These are phyloP conservation scores for Xylariaceae sp. DNA, from an alignment of 2,329 filamentous ascomycete genomes.

Conservation along the genomic window DNA sequence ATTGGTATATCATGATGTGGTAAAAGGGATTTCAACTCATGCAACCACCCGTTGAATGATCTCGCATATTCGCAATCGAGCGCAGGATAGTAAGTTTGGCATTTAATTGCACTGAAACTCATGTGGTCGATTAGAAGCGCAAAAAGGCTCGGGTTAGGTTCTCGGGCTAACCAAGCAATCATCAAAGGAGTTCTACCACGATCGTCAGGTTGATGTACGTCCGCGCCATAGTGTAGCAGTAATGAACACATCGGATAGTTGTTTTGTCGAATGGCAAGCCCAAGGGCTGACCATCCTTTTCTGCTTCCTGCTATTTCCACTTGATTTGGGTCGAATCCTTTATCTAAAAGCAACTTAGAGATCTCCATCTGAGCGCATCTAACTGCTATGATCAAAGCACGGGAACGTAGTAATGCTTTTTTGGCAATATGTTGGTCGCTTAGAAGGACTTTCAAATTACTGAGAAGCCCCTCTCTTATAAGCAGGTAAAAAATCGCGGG, in stretches of 20 bases:
- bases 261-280: neutral
- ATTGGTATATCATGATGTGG: neutral
- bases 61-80: neutral
- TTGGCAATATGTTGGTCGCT: neutral
- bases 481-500: neutral
- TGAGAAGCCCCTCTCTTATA: neutral
- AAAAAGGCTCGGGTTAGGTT: neutral
- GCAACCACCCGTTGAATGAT: neutral
- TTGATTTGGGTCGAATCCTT: conserved; percentile 1
- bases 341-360: neutral
- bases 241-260: conserved; percentile 2
- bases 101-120: neutral
- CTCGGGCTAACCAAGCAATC: neutral
- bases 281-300: neutral
- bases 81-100: neutral
- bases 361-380: neutral
- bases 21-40: neutral
- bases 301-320: neutral
- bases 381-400: neutral
- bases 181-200: neutral
- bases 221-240: conserved; percentile 1
- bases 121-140: neutral
- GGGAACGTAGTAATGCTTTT: neutral
- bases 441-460: neutral
- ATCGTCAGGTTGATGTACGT: neutral